phyloP scores from a whole-genome alignment of 176 grass and related monocot species.

The Lolium multiflorum region DNA sequence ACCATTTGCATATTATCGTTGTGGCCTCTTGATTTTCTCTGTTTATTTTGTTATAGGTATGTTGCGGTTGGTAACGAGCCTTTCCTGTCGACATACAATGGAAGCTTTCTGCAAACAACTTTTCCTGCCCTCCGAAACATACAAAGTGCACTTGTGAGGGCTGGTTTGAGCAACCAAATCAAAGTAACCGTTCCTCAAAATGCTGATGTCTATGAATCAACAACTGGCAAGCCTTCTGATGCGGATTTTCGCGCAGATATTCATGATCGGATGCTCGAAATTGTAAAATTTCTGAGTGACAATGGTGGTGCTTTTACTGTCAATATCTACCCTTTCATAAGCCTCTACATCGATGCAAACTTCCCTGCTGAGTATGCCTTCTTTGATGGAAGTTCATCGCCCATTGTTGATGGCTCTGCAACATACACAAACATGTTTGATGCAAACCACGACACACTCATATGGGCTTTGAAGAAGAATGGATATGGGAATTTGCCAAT shows the following conservation, averaged over 20 bases:
- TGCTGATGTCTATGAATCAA: conserved; percentile 82
- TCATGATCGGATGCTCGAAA: conserved; percentile 80
- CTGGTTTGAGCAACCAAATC: conserved; percentile 72
- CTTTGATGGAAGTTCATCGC: conserved; percentile 70
- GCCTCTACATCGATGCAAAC: conserved; percentile 79
- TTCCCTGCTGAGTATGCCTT: conserved; percentile 97
- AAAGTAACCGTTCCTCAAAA: conserved; percentile 88
- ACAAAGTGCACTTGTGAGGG: conserved; percentile 83
- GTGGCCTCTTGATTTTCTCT: conserved; percentile 11
- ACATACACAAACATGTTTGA: conserved; percentile 98
- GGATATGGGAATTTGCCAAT: conserved; percentile 76
- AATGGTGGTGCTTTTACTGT: conserved; percentile 83
- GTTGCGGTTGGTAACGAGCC: conserved; percentile 98
- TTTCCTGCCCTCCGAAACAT: conserved; percentile 89
- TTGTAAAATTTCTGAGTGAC: conserved; percentile 91
- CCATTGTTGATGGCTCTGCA: conserved; percentile 70
- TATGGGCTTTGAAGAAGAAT: conserved; percentile 94
- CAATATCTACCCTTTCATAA: conserved; percentile 99
- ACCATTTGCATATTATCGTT: conserved; percentile 15
- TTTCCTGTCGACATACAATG: conserved; percentile 97
- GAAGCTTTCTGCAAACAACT: conserved; percentile 93
- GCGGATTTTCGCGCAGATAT: conserved; percentile 93
- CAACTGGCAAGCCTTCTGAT: conserved; percentile 71
- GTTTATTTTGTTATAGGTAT: conserved; percentile 65
- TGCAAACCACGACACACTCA: conserved; percentile 87